Evolutionary conservation across 257 asterid species (phyloP).

Genomic region (Primulina tabacum): DNA sequence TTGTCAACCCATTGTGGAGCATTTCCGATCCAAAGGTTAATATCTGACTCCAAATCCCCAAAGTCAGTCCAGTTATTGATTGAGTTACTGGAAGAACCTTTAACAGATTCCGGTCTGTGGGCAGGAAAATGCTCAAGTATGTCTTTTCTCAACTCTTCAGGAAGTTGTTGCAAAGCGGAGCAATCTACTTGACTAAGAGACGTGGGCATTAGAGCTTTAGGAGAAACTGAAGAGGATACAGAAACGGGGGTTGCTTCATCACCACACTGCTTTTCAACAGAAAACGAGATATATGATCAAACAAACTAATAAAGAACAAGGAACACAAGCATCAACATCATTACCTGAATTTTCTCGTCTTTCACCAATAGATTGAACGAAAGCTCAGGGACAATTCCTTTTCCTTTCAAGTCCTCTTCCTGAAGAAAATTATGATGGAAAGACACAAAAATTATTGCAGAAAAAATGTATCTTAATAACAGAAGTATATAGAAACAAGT

Average conservation of each 20-base stretch:
- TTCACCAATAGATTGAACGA: background rate
- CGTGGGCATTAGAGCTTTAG: conserved; percentile 57
- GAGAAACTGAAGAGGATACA: conserved; percentile 37
- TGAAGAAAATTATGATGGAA: background rate
- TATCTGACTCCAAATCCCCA: conserved; percentile 28
- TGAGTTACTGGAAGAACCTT: conserved; percentile 38
- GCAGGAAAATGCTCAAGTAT: conserved; percentile 68
- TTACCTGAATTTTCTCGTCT: conserved; percentile 18
- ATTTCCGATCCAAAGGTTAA: conserved; percentile 68
- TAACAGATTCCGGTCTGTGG: conserved; percentile 42
- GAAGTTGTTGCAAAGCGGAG: conserved; percentile 73
- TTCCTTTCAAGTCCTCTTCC: conserved; percentile 14
- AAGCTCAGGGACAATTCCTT: background rate
- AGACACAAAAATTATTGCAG: background rate
- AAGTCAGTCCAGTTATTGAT: conserved; percentile 33
- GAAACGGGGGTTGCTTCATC: conserved; percentile 29
- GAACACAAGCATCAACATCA: conserved; percentile 4
- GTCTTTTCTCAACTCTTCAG: conserved; percentile 78
- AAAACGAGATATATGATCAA: conserved; percentile 17
- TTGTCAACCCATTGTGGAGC: conserved; percentile 84
- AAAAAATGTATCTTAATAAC: too few species aligned
- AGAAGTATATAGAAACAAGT: too few species aligned
- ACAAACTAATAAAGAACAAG: conserved; percentile 1
- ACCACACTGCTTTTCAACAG: conserved; percentile 31
- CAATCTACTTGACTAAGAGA: conserved; percentile 90